These are phyloP conservation scores for Hypoxylon sp. DNA, from an alignment of 2,329 filamentous ascomycete genomes.

Conservation along the genomic window DNA sequence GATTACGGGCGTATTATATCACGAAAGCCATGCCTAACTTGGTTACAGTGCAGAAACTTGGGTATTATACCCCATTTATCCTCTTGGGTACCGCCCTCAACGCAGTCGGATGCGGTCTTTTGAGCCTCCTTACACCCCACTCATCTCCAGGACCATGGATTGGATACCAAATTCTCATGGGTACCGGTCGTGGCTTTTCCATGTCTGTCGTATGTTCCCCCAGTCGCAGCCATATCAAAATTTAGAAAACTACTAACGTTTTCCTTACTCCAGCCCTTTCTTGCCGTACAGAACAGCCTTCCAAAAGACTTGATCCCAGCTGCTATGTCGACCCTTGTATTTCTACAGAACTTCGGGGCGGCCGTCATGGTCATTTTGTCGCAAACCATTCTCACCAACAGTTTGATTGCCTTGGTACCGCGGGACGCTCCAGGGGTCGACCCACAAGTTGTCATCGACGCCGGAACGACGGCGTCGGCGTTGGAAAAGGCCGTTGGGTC, in stretches of 20 bases:
- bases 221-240: not conserved
- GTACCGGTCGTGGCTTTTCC: constrained; percentile 24
- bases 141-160: constrained; percentile 14
- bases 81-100: constrained; percentile 19
- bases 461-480: constrained; percentile 22
- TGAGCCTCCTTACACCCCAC: constrained; percentile 17
- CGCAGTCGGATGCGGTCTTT: constrained; percentile 25
- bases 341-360: constrained; percentile 29
- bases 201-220: constrained; percentile 21
- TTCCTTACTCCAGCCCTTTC: constrained; percentile 16
- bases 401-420: constrained; percentile 20
- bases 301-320: constrained; percentile 23
- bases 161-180: constrained; percentile 32
- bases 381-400: constrained; percentile 37
- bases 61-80: constrained; percentile 26
- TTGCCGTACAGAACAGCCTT: constrained; percentile 36
- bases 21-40: not conserved
- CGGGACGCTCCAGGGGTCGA: constrained; percentile 27
- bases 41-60: constrained; percentile 22
- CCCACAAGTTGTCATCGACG: constrained; percentile 26
- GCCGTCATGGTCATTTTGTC: constrained; percentile 24
- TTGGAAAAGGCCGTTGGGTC: constrained; percentile 11
- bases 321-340: constrained; percentile 32
- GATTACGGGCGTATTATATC: not conserved
- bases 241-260: not conserved